Conservation (phyloP, 129 eudicot species). For the Artemisia argyi region DNA sequence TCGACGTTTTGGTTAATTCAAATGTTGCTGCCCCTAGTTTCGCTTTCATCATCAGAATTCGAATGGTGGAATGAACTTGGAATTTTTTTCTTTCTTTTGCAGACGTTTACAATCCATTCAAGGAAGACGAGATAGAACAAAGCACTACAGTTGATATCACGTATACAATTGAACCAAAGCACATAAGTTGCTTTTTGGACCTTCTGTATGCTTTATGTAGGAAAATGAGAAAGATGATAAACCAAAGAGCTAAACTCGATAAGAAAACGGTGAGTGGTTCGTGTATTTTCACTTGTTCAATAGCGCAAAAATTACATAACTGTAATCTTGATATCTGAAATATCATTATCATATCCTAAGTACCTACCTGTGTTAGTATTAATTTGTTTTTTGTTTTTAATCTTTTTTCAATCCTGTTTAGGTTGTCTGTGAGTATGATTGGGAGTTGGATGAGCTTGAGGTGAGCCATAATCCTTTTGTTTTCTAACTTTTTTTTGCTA, state of each 20-base stretch:
- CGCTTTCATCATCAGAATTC: no score
- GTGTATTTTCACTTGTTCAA: no score
- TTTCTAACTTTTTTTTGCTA: background rate
- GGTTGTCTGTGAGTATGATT: slow-evolving; percentile 78
- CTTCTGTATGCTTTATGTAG: background rate
- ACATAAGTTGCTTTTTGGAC: slow-evolving; percentile 38
- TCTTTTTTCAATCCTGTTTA: slow-evolving; percentile 14
- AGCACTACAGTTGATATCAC: slow-evolving; percentile 67
- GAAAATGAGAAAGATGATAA: background rate
- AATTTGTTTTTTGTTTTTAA: no score
- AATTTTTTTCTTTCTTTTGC: background rate
- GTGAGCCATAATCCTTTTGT: slow-evolving; percentile 31
- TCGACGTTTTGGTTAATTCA: background rate
- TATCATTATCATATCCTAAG: background rate
- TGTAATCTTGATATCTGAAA: background rate
- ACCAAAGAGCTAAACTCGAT: no score
- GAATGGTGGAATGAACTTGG: background rate
- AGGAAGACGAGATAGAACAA: slow-evolving; percentile 76
- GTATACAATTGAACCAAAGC: slow-evolving; percentile 56
- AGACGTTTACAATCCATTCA: slow-evolving; percentile 78
- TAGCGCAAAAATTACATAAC: no score
- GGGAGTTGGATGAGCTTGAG: slow-evolving; percentile 91
- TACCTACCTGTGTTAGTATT: background rate
- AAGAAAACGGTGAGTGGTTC: no score
- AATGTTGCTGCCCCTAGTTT: background rate